A percentile compares a stretch with the other conserved stretches of the same genome.
phyloP scores from a whole-genome alignment of 805 yeast species.

The Yamadazyma sp. region DNA sequence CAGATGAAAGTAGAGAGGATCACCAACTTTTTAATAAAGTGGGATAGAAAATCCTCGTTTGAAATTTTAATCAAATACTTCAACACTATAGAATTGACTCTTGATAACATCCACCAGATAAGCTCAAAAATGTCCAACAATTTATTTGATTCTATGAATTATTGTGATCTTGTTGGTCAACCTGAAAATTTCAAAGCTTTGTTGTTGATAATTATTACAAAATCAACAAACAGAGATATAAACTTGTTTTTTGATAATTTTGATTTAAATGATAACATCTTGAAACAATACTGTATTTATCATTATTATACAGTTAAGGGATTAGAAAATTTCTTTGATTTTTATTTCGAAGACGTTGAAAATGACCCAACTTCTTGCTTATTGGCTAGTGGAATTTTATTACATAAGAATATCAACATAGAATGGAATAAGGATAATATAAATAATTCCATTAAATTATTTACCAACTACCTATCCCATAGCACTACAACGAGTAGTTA shows the following conservation, averaged over 20 bases:
- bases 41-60: background rate
- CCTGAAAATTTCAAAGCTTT: constrained; percentile 16
- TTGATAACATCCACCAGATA: too few relatives aligned
- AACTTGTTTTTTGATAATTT: constrained; percentile 1
- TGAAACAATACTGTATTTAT: constrained; percentile 2
- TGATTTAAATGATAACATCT: background rate
- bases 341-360: background rate
- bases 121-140: background rate
- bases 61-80: background rate
- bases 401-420: constrained; percentile 19
- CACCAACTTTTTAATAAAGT: background rate
- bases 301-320: constrained; percentile 5
- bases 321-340: constrained; percentile 3
- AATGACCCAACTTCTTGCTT: constrained; percentile 6
- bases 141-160: constrained; percentile 1
- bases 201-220: background rate
- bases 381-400: constrained; percentile 18
- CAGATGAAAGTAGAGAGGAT: background rate
- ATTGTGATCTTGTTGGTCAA: too few relatives aligned
- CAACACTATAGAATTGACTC: background rate
- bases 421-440: constrained; percentile 18
- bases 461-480: constrained; percentile 15
- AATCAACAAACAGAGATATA: background rate
- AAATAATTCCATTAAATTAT: constrained; percentile 2
- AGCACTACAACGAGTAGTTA: constrained; percentile 5